phyloP scores from a whole-genome alignment of 139 green algal genomes.

The Tetraselmis striata region DNA sequence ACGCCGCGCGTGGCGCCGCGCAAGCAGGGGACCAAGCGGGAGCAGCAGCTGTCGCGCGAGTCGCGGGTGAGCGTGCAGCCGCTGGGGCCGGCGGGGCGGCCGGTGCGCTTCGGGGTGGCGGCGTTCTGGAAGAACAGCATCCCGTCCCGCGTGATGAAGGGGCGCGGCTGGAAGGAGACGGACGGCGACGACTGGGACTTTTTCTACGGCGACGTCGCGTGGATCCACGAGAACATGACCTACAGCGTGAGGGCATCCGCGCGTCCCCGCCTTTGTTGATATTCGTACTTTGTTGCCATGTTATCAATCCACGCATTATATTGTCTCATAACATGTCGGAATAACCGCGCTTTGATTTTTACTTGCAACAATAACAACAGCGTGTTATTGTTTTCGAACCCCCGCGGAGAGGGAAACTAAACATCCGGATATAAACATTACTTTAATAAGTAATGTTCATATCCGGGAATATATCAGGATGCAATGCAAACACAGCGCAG shows the following conservation, averaged over 20 bases:
- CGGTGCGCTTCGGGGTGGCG: not conserved
- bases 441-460: too few relatives aligned
- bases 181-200: conserved; percentile 33
- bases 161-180: conserved; percentile 17
- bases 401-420: too few relatives aligned
- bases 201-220: conserved; percentile 32
- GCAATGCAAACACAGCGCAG: too few relatives aligned
- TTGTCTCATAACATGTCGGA: too few relatives aligned
- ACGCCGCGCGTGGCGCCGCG: too few relatives aligned
- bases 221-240: conserved; percentile 34
- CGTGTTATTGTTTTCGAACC: too few relatives aligned
- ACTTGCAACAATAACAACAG: too few relatives aligned
- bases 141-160: conserved; percentile 14
- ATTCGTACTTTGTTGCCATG: not conserved
- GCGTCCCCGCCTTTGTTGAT: not conserved
- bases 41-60: not conserved
- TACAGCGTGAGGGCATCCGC: conserved; percentile 9
- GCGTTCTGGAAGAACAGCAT: conserved; percentile 11
- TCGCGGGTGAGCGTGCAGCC: not conserved
- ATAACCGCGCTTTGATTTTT: too few relatives aligned
- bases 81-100: not conserved
- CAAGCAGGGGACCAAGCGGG: not conserved
- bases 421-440: too few relatives aligned
- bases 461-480: too few relatives aligned
- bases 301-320: too few relatives aligned